Evolutionary conservation across 2,329 filamentous ascomycete species (phyloP).

Genomic region (Sporothrix globosa): DNA sequence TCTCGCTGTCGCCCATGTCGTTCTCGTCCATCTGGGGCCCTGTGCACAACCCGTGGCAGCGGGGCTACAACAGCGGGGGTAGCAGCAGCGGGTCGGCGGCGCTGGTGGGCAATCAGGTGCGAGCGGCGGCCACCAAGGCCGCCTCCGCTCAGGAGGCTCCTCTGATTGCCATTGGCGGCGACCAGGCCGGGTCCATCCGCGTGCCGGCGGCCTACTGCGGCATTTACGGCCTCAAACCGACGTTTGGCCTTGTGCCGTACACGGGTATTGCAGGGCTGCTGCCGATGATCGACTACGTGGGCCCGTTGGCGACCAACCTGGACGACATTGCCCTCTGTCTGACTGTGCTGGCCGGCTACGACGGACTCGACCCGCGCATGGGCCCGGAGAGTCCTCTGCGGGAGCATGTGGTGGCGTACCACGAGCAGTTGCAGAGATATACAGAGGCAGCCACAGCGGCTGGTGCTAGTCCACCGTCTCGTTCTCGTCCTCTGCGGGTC

Average conservation of each 20-base stretch:
- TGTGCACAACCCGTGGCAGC: constrained; percentile 72
- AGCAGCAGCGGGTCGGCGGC: constrained; percentile 70
- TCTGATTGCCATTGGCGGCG: constrained; percentile 58
- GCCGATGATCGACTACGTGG: constrained; percentile 50
- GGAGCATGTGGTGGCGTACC: constrained; percentile 43
- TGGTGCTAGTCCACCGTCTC: no score
- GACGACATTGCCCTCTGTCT: constrained; percentile 50
- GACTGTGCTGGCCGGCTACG: constrained; percentile 49
- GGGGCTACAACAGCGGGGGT: constrained; percentile 73
- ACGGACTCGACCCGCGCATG: constrained; percentile 52
- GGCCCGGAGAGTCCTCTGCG: constrained; percentile 46
- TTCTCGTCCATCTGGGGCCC: constrained; percentile 76
- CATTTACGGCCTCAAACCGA: constrained; percentile 53
- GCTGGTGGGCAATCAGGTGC: constrained; percentile 36
- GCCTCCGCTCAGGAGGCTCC: no score
- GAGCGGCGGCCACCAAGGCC: neutral
- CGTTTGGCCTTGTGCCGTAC: constrained; percentile 54
- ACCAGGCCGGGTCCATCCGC: constrained; percentile 74
- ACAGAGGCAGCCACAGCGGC: constrained; percentile 32
- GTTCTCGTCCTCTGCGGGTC: constrained; percentile 44
- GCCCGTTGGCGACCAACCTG: constrained; percentile 50
- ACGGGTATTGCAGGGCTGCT: constrained; percentile 50
- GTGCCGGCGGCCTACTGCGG: constrained; percentile 54
- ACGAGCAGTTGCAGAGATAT: constrained; percentile 37
- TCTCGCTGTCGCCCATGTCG: constrained; percentile 59